Percentiles rank a stretch among this genome's conserved stretches.
phyloP scores from a whole-genome alignment of 2,329 filamentous ascomycete genomes.

The Exophiala dermatitidis region DNA sequence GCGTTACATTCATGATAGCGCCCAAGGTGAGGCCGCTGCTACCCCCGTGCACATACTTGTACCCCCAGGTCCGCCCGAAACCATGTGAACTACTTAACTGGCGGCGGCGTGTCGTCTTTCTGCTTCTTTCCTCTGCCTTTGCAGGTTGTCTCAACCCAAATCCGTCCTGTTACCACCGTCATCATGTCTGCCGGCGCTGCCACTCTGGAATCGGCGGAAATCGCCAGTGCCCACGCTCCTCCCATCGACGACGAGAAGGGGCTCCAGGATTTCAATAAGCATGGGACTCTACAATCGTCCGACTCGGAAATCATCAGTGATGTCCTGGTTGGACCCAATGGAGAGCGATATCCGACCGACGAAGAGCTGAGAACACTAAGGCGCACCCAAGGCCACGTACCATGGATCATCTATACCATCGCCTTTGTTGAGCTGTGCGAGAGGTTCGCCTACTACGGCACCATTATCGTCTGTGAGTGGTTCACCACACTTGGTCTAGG shows the following conservation, averaged over 20 bases:
- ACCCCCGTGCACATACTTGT: too few relatives aligned
- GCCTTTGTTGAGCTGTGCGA: constrained; percentile 66
- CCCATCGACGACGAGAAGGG: background rate
- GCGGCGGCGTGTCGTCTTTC: too few relatives aligned
- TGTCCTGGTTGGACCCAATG: constrained; percentile 8
- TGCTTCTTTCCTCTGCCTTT: too few relatives aligned
- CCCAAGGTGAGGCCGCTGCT: too few relatives aligned
- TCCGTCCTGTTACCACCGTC: too few relatives aligned
- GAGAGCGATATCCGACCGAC: constrained; percentile 19
- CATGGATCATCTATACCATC: constrained; percentile 53
- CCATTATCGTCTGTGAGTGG: constrained; percentile 53
- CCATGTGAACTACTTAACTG: too few relatives aligned
- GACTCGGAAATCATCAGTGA: background rate
- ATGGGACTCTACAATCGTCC: background rate
- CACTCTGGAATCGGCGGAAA: constrained; percentile 4
- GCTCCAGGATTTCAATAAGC: background rate
- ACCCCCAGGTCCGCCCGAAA: too few relatives aligned
- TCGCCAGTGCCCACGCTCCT: background rate
- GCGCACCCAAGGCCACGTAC: constrained; percentile 2
- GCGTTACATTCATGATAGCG: too few relatives aligned
- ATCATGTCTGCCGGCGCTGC: constrained; percentile 8
- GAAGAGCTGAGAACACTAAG: constrained; percentile 15
- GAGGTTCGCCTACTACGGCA: constrained; percentile 40
- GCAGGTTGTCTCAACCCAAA: too few relatives aligned
- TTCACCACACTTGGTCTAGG: background rate